phyloP scores from a whole-genome alignment of 208 protist genomes.

The Porcisia hertigi region DNA sequence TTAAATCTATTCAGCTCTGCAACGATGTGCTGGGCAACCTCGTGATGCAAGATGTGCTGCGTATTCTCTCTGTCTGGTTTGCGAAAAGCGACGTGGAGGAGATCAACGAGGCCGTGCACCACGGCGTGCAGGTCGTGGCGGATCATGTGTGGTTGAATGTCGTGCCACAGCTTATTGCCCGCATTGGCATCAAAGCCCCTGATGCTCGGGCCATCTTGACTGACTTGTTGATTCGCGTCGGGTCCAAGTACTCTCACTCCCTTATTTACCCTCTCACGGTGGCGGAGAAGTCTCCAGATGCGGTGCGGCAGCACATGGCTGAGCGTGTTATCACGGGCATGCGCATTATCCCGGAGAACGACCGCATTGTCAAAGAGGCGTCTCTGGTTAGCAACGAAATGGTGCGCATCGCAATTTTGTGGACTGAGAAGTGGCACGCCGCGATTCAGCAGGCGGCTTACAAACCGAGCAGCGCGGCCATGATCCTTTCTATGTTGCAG shows the following conservation, averaged over 20 bases:
- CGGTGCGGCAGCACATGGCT: constrained; percentile 73
- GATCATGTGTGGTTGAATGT: constrained; percentile 99
- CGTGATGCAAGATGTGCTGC: constrained; percentile 97
- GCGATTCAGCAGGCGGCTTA: constrained; percentile 97
- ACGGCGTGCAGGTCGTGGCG: constrained; percentile 92
- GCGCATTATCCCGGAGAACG: constrained; percentile 60
- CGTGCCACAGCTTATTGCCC: constrained; percentile 99
- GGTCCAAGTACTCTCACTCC: constrained; percentile 97
- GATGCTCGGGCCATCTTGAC: constrained; percentile 93
- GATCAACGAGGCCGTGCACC: constrained; percentile 83
- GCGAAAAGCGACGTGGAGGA: constrained; percentile 77
- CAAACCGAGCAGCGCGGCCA: constrained; percentile 91
- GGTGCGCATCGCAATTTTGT: constrained; percentile 98
- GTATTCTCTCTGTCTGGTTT: constrained; percentile 99
- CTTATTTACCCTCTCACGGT: constrained; percentile 99
- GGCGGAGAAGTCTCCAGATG: constrained; percentile 89
- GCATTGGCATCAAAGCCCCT: constrained; percentile 94
- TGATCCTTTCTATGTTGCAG: constrained; percentile 92
- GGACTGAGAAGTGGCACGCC: constrained; percentile 94
- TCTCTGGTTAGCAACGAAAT: constrained; percentile 98
- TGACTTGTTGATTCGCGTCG: constrained; percentile 94
- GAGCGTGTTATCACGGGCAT: constrained; percentile 83
- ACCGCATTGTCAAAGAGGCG: constrained; percentile 92
- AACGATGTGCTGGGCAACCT: constrained; percentile 68
- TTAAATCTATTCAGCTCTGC: constrained; percentile 80